phyloP scores from a whole-genome alignment of 2,329 filamentous ascomycete genomes.

The Cyclaneusma minus region DNA sequence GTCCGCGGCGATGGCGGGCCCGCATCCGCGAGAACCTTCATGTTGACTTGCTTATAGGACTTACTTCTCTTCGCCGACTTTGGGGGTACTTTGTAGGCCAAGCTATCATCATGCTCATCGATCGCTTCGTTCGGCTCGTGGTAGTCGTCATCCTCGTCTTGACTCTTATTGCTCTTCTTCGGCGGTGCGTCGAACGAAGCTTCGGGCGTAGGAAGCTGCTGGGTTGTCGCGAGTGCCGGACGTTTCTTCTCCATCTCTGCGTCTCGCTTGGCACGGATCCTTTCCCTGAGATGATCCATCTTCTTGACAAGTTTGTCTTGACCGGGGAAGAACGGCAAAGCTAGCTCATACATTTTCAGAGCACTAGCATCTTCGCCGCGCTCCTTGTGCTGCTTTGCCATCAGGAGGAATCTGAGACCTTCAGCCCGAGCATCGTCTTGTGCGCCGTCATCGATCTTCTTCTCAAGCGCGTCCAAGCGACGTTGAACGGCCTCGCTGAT shows the following conservation, averaged over 20 bases:
- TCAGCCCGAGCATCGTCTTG: constrained; percentile 63
- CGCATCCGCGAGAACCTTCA: constrained; percentile 12
- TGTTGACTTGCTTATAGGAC: constrained; percentile 14
- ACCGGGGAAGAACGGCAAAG: constrained; percentile 70
- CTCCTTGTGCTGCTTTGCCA: constrained; percentile 82
- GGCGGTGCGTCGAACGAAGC: constrained; percentile 9
- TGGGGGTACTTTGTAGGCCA: constrained; percentile 14
- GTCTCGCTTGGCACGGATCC: constrained; percentile 27
- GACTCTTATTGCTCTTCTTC: constrained; percentile 3
- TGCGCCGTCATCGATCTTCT: constrained; percentile 60
- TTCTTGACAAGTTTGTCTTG: constrained; percentile 64
- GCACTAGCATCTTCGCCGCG: constrained; percentile 65
- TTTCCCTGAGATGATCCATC: constrained; percentile 44
- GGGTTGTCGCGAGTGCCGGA: constrained; percentile 10
- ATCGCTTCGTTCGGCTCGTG: constrained; percentile 11
- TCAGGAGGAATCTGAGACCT: constrained; percentile 72
- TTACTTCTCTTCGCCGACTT: constrained; percentile 17
- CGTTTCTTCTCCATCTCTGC: constrained; percentile 7
- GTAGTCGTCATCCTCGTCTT: constrained; percentile 24
- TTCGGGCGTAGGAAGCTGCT: constrained; percentile 9
- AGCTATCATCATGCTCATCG: constrained; percentile 18
- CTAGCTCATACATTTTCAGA: constrained; percentile 73
- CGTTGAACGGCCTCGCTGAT: constrained; percentile 66
- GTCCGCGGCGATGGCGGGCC: constrained; percentile 27
- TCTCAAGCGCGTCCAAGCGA: constrained; percentile 71